Conservation (phyloP, 2,329 filamentous ascomycete species). For the Penicillium sp. region DNA sequence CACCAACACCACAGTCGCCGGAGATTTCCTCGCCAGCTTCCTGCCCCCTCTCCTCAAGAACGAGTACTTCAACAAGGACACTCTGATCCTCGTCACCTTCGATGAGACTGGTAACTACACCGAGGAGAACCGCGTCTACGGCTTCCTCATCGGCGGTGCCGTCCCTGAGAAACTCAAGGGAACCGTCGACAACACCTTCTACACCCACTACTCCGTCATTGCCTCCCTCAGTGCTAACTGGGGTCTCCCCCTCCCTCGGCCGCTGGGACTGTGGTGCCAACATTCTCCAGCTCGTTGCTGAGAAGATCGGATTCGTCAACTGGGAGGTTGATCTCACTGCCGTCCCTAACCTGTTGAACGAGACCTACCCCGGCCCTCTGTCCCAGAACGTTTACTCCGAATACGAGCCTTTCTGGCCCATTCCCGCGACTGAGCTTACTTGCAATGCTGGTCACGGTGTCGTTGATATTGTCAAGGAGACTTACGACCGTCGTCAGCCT, state of each 20-base stretch:
- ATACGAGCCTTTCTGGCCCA: constrained; percentile 31
- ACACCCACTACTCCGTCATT: constrained; percentile 71
- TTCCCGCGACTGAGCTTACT: constrained; percentile 26
- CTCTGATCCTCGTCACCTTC: constrained; percentile 73
- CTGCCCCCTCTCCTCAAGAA: constrained; percentile 69
- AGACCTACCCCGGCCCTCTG: constrained; percentile 53
- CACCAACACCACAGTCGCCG: constrained; percentile 67
- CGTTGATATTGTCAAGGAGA: constrained; percentile 35
- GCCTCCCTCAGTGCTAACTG: constrained; percentile 68
- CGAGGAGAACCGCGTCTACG: constrained; percentile 66
- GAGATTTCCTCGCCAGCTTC: constrained; percentile 66
- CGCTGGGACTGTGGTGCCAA: constrained; percentile 73
- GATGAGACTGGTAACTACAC: constrained; percentile 74
- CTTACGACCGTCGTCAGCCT: constrained; percentile 27
- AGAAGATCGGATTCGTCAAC: constrained; percentile 58
- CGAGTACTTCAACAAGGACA: constrained; percentile 71
- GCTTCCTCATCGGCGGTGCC: constrained; percentile 70
- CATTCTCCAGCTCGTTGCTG: constrained; percentile 62
- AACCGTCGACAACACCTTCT: constrained; percentile 68
- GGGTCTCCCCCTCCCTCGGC: constrained; percentile 65
- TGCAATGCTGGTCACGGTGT: constrained; percentile 40
- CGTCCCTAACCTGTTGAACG: constrained; percentile 50
- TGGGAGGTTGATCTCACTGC: constrained; percentile 41
- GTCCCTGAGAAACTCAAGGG: constrained; percentile 63
- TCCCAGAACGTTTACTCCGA: constrained; percentile 28